Conservation (phyloP, 169 alveolate species). For the Plasmodium chabaudi region DNA sequence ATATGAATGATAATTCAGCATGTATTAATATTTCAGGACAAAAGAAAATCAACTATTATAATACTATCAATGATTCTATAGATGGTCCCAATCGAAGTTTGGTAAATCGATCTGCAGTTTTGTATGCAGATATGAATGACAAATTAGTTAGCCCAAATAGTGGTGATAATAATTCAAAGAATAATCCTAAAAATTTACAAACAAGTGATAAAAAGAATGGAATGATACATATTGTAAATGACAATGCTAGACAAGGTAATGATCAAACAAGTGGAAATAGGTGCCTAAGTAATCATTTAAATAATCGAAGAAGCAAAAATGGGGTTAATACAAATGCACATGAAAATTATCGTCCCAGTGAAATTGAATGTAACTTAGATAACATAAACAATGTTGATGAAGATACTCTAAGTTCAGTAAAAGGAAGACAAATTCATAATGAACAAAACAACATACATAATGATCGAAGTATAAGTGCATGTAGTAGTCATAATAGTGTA, state of each 20-base stretch:
- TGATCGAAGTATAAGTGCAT: not conserved
- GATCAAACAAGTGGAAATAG: too few relatives aligned
- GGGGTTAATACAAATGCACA: too few relatives aligned
- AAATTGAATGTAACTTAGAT: too few relatives aligned
- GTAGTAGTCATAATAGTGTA: not conserved
- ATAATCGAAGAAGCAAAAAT: too few relatives aligned
- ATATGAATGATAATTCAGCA: not conserved
- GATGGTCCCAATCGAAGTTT: not conserved
- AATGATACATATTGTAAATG: too few relatives aligned
- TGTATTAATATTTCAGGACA: conserved; percentile 1
- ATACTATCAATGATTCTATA: not conserved
- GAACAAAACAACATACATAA: not conserved
- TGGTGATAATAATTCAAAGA: too few relatives aligned
- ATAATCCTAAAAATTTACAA: too few relatives aligned
- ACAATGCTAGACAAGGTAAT: too few relatives aligned
- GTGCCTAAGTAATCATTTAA: too few relatives aligned
- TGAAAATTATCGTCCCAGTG: too few relatives aligned
- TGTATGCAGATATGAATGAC: not conserved
- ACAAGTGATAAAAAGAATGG: too few relatives aligned
- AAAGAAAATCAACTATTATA: conserved; percentile 16
- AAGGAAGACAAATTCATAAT: not conserved
- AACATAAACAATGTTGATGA: not conserved
- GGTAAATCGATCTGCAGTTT: not conserved
- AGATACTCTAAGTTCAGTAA: not conserved
- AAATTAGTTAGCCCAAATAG: too few relatives aligned